A percentile compares a stretch with the other conserved stretches of the same genome.
phyloP scores from a whole-genome alignment of 2,329 filamentous ascomycete genomes.

The Aspergillus intermedius region DNA sequence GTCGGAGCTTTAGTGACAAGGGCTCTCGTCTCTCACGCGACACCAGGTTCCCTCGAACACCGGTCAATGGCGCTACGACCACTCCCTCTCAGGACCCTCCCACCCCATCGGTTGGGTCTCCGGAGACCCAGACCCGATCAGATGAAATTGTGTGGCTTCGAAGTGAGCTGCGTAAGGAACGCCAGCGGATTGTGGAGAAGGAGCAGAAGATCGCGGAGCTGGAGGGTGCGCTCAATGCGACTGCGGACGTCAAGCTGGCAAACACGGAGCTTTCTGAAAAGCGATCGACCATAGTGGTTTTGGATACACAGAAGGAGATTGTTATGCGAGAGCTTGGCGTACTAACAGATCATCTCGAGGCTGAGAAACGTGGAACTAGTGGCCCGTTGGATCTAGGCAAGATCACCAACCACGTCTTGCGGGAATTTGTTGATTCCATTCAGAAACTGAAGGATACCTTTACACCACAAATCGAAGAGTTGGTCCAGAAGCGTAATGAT shows the following conservation, averaged over 20 bases:
- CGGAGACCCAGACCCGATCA: conserved; percentile 35
- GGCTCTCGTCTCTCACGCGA: conserved; percentile 55
- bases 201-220: conserved; percentile 83
- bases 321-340: conserved; percentile 88
- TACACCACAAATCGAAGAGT: conserved; percentile 68
- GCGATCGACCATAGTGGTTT: conserved; percentile 85
- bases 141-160: conserved; percentile 61
- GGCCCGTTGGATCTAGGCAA: conserved; percentile 72
- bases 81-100: conserved; percentile 56
- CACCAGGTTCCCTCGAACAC: conserved; percentile 64
- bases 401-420: conserved; percentile 55
- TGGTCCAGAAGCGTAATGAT: conserved; percentile 80
- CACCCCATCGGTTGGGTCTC: conserved; percentile 62
- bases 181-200: conserved; percentile 77
- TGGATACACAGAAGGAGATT: conserved; percentile 92
- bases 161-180: conserved; percentile 72
- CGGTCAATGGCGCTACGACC: conserved; percentile 46
- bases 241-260: conserved; percentile 62
- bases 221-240: conserved; percentile 51
- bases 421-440: conserved; percentile 57
- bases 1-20: conserved; percentile 73
- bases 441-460: conserved; percentile 75
- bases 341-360: conserved; percentile 79
- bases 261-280: conserved; percentile 89
- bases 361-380: conserved; percentile 74